Evolutionary conservation across 768 basidiomycete genomes (phyloP).

Genomic region (Lentinula guzmanii): DNA sequence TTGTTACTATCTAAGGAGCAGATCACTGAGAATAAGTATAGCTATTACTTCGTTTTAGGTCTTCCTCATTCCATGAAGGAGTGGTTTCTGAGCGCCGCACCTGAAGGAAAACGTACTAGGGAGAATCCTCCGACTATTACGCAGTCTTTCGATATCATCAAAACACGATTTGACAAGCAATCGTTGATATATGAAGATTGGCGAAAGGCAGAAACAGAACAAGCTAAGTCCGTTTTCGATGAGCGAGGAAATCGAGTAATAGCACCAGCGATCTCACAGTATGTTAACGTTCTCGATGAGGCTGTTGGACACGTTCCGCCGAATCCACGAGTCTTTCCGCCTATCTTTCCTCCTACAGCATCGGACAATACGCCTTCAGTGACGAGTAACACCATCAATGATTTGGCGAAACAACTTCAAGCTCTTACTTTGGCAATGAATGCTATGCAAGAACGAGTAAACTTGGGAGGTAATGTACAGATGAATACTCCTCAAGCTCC

Average conservation of each 20-base stretch:
- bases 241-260: background rate
- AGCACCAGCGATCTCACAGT: no score
- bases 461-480: no score
- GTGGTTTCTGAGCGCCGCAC: conserved; percentile 4
- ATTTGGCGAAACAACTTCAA: no score
- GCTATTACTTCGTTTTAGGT: conserved; percentile 10
- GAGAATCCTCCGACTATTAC: background rate
- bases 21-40: background rate
- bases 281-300: no score
- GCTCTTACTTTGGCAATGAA: no score
- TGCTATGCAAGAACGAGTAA: no score
- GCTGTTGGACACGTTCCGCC: no score
- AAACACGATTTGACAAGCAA: conserved; percentile 8
- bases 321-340: no score
- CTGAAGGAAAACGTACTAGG: conserved; percentile 1
- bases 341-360: no score
- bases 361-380: no score
- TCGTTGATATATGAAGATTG: conserved; percentile 6
- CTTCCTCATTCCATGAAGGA: conserved; percentile 7
- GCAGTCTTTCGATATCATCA: conserved; percentile 2
- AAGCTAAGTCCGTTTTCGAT: background rate
- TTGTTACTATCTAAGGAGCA: conserved; percentile 4
- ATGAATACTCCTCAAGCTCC: no score
- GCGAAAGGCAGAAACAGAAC: background rate
- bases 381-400: no score